These are phyloP conservation scores for Rhodotorula sphaerocarpa DNA, from an alignment of 768 basidiomycete species.

Conservation along the genomic window DNA sequence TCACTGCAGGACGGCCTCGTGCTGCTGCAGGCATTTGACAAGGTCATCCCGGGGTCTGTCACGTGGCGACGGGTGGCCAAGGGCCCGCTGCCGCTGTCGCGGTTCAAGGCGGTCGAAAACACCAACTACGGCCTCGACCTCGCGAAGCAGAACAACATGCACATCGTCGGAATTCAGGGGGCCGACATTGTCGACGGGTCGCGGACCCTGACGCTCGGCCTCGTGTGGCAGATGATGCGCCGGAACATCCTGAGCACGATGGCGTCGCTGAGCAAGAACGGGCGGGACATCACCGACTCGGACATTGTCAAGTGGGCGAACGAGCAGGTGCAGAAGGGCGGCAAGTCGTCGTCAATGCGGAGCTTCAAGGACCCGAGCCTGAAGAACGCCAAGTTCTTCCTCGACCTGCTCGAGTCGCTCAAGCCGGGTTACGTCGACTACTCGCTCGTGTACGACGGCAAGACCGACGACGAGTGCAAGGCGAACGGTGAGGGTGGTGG, in stretches of 20 bases:
- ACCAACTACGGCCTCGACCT: slow-evolving; percentile 94
- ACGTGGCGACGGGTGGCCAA: slow-evolving; percentile 94
- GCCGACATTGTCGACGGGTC: slow-evolving; percentile 92
- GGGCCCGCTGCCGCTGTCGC: slow-evolving; percentile 60
- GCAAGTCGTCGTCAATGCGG: slow-evolving; percentile 56
- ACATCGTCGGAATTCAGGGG: slow-evolving; percentile 93
- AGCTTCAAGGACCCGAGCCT: slow-evolving; percentile 91
- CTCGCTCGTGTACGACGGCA: slow-evolving; percentile 53
- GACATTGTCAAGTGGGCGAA: slow-evolving; percentile 98
- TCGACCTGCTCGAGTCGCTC: slow-evolving; percentile 82
- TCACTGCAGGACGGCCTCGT: slow-evolving; percentile 58
- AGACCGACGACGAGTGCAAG: slow-evolving; percentile 74
- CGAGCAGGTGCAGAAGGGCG: slow-evolving; percentile 60
- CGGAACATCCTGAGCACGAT: slow-evolving; percentile 88
- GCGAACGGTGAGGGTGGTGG: slow-evolving; percentile 65
- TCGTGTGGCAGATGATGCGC: slow-evolving; percentile 80
- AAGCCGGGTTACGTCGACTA: slow-evolving; percentile 94
- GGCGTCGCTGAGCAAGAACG: slow-evolving; percentile 57
- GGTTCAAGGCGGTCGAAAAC: slow-evolving; percentile 97
- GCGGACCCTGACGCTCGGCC: slow-evolving; percentile 83
- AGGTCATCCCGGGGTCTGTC: slow-evolving; percentile 82
- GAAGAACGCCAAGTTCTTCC: slow-evolving; percentile 82
- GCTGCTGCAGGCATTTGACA: slow-evolving; percentile 94
- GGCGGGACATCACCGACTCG: slow-evolving; percentile 75
- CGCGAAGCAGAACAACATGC: slow-evolving; percentile 85